Conservation (phyloP, 2,329 filamentous ascomycete genomes). For the Microdochium nivale region DNA sequence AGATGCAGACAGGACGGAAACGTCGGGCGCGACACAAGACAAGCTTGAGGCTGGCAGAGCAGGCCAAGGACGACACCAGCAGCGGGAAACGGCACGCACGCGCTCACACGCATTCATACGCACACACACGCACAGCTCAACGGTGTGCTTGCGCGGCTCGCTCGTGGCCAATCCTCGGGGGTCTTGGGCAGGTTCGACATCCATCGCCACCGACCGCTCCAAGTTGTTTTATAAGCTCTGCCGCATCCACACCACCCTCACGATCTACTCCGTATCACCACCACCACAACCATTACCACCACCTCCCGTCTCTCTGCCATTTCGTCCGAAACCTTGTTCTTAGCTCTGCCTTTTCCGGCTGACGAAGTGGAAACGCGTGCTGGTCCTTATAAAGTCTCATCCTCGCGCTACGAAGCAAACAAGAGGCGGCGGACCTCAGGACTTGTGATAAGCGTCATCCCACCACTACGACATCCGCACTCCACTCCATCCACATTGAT, state of each 20-base stretch:
- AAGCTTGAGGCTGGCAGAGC: too few relatives aligned
- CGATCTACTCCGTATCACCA: too few relatives aligned
- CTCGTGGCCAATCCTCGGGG: background rate
- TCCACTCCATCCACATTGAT: background rate
- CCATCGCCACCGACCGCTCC: background rate
- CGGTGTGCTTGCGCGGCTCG: background rate
- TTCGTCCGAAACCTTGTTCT: background rate
- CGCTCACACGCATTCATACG: too few relatives aligned
- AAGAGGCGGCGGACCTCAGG: background rate
- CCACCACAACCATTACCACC: too few relatives aligned
- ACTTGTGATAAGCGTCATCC: background rate
- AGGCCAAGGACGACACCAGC: too few relatives aligned
- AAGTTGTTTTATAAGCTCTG: background rate
- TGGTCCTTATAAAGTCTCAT: too few relatives aligned
- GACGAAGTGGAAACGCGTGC: background rate
- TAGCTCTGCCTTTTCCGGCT: background rate
- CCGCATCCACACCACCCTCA: background rate
- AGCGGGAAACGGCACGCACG: too few relatives aligned
- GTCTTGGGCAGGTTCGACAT: background rate
- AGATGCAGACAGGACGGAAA: slow-evolving; percentile 10
- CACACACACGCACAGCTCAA: background rate
- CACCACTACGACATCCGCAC: background rate
- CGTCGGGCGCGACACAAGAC: too few relatives aligned
- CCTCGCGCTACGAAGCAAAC: too few relatives aligned
- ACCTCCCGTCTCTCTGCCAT: background rate